Base-by-base conservation (phyloP, 208 protist genomes). In the Acanthamoeba rhysodes region DNA sequence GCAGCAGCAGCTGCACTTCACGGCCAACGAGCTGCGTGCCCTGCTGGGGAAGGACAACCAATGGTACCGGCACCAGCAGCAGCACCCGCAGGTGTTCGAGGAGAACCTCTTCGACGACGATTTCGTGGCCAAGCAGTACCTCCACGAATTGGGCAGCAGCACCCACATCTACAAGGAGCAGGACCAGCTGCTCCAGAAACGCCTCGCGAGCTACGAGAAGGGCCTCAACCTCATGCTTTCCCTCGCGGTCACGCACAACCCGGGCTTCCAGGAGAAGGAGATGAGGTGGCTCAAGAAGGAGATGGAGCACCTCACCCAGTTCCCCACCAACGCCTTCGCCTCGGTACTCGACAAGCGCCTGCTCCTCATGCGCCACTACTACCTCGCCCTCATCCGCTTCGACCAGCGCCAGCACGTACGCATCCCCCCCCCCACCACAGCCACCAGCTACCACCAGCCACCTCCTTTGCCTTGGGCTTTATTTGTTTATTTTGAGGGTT, bases 211-310 rank as follows among this genome's bases (percentile, higher is more conserved):
- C 84, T 90, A 90, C 34, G 84, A 90, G 7, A 90, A 90, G 84
- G 84, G 84, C 34, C 22, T 90, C 59, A 90, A 90, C 84, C 55
- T 90, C 18, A 29, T 90, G 48, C 84, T 90, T 6, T 62, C 84
- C 1, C 84, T 90, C 20, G 50, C 84, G n/a, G 84, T 90, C 29
- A 90, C 59, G 27, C 84, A 55, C 27, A 90, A 90, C 50, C 50
- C 50, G 9, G 37, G 16, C n/a, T 90, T 90, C 37, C 29, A 66
- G 20, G 55, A 55, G 27, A 55, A 66, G 20, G 84, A 90, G 59
- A 45, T 66, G 48, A 14, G 84, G 20, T 90, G 84, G 84, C 84
- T 90, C 10, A 55, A 34, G 48, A 90, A 90, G 37, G 84, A 90
- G 84, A 66, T 90, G 20, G 55, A 90, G n/a, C 16, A 34, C 59